Base-by-base conservation (phyloP, 23 red algal species). In the Gracilariopsis chorda region DNA sequence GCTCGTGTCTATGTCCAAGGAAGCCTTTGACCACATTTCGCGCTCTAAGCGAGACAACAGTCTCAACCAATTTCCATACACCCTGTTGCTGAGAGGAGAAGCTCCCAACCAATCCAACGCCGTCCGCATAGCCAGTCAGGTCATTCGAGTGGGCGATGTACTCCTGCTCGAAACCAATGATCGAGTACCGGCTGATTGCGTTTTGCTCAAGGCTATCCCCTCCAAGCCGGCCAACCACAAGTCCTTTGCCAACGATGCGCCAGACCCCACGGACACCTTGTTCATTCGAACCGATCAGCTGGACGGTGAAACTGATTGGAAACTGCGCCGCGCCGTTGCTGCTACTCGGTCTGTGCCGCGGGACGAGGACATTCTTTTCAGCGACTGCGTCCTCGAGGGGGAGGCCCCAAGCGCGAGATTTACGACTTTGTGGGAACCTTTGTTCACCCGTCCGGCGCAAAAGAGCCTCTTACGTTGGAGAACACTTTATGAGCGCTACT, bases 251-350 rank as follows among this genome's bases (percentile, higher is more conserved):
- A 43, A 62, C 42, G 88, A 80, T 52, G 62, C 33, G 4, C 52
- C 86, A 29, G 74, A 70, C 43, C 57, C 60, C 39, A 37, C 80
- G 25, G 90, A 90, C 59, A 94, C 95, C 4, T 47, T 99, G 12
- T 99, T 99, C 65, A 95, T 99, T 34, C 74, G 93, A 14, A 99
- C 97, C 7, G 93, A 98, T 67, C 96, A 98, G 72, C 68, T 98
- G 72, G 96, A 98, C 75, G 96, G 96, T 24, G 96, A 98, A 61
- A 98, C 96, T 21, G 96, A 98, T 69, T 98, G 96, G 96, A 98
- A 98, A 47, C 93, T 98, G 36, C 82, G 96, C 34, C 88, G 96
- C 23, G 96, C 96, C 36, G 92, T 87, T 39, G 80, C 88, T n/a
- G 85, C 65, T 5, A 91, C 96, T 13, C 96, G 94, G 59, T 42